Percentiles rank a stretch among this genome's conserved stretches.
Conservation (phyloP, 192 early-diverging fungal species). For the Backusella westeae region DNA sequence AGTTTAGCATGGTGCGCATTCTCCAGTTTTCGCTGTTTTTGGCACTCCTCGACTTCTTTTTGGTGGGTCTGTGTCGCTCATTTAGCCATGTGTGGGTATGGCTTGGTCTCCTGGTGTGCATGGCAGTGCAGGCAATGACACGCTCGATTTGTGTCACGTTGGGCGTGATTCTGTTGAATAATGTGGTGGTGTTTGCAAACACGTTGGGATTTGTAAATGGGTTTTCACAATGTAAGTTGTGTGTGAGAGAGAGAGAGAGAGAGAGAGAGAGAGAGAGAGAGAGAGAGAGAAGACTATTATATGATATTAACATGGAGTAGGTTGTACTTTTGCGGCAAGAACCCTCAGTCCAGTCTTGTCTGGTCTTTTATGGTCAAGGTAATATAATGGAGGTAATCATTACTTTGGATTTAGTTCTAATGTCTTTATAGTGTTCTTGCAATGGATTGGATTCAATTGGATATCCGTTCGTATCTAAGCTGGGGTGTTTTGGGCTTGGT, state of each 20-base stretch:
- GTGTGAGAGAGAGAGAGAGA: too few relatives aligned
- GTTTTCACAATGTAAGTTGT: constrained; percentile 41
- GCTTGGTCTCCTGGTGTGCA: constrained; percentile 17
- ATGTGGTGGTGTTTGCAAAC: constrained; percentile 38
- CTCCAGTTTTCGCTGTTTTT: constrained; percentile 33
- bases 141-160: constrained; percentile 39
- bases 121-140: constrained; percentile 27
- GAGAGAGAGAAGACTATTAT: not conserved
- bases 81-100: constrained; percentile 20
- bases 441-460: constrained; percentile 12
- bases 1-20: constrained; percentile 42
- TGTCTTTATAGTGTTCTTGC: not conserved
- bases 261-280: too few relatives aligned
- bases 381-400: constrained; percentile 9
- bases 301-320: not conserved
- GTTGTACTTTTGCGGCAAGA: constrained; percentile 26
- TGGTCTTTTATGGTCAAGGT: constrained; percentile 54
- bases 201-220: constrained; percentile 57
- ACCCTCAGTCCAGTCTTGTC: constrained; percentile 49
- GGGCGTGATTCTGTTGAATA: constrained; percentile 46
- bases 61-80: constrained; percentile 6
- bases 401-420: too few relatives aligned
- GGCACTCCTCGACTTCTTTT: constrained; percentile 11
- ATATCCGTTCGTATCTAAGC: constrained; percentile 5
- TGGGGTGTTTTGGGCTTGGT: constrained; percentile 3